Conservation (phyloP, 257 asterid genomes). For the Solanum ossicruentum region DNA sequence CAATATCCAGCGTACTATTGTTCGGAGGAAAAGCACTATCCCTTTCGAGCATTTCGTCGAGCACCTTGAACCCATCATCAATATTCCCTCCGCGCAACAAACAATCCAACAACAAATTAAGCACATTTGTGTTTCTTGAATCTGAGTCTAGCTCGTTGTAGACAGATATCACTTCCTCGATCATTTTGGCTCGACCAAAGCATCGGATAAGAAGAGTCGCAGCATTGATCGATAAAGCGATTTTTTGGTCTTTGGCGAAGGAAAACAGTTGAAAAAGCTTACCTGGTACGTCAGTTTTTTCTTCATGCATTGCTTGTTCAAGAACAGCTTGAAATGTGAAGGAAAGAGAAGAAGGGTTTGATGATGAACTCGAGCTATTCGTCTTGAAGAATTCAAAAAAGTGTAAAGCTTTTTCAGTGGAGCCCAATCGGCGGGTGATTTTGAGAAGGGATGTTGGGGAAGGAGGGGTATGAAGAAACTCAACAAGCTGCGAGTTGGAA, state of each 20-base stretch:
- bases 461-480: conserved; percentile 34
- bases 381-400: conserved; percentile 36
- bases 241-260: conserved; percentile 20
- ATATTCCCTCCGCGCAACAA: conserved; percentile 22
- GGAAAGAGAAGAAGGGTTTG: conserved; percentile 16
- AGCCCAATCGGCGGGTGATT: conserved; percentile 53
- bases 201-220: conserved; percentile 38
- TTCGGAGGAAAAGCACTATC: conserved; percentile 25
- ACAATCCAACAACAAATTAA: conserved; percentile 35
- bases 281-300: conserved; percentile 3
- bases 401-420: conserved; percentile 36
- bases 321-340: conserved; percentile 54
- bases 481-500: conserved; percentile 25
- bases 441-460: conserved; percentile 37
- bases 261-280: conserved; percentile 40
- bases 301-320: conserved; percentile 42
- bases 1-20: conserved; percentile 21
- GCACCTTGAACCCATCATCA: conserved; percentile 60
- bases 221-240: conserved; percentile 39
- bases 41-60: conserved; percentile 57
- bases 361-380: background rate
- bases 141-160: conserved; percentile 24
- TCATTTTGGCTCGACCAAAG: conserved; percentile 39
- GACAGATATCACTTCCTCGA: conserved; percentile 31
- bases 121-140: conserved; percentile 21